phyloP scores from a whole-genome alignment of 257 asterid genomes.

The Linaria vulgaris region DNA sequence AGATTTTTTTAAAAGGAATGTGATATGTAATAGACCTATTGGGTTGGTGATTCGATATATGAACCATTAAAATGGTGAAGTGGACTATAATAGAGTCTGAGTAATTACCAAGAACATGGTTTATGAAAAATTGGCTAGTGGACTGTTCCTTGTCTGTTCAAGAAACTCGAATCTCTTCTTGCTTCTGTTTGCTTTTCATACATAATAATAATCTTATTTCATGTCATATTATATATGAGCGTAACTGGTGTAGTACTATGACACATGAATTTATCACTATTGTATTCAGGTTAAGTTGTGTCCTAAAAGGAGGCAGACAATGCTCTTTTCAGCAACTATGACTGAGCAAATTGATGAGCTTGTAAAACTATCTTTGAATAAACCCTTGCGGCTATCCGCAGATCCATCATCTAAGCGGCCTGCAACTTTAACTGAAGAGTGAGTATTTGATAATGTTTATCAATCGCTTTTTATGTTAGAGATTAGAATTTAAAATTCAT shows the following conservation, averaged over 20 bases:
- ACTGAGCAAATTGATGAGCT: slow-evolving; percentile 77
- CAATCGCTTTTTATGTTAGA: slow-evolving; percentile 10
- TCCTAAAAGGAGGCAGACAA: slow-evolving; percentile 94
- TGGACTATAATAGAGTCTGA: neutral
- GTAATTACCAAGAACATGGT: neutral
- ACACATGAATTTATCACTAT: neutral
- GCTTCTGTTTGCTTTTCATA: neutral
- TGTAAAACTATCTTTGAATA: slow-evolving; percentile 67
- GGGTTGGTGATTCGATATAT: neutral
- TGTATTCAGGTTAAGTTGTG: slow-evolving; percentile 70
- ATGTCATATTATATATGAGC: neutral
- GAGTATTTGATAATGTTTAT: slow-evolving; percentile 26
- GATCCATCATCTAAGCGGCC: slow-evolving; percentile 91
- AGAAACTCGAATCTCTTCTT: neutral
- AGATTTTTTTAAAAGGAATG: neutral
- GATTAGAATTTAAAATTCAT: neutral
- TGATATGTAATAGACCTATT: neutral
- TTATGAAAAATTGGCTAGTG: neutral
- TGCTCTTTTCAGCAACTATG: slow-evolving; percentile 93
- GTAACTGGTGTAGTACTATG: neutral
- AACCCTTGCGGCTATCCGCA: slow-evolving; percentile 84
- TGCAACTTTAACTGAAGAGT: slow-evolving; percentile 77
- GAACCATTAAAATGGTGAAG: neutral
- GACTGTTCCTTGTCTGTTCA: neutral
- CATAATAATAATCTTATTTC: neutral